Evolutionary conservation across 257 asterid genomes (phyloP), one percentile per base, ranked within the genome.

Genomic region (Fraxinus excelsior): DNA sequence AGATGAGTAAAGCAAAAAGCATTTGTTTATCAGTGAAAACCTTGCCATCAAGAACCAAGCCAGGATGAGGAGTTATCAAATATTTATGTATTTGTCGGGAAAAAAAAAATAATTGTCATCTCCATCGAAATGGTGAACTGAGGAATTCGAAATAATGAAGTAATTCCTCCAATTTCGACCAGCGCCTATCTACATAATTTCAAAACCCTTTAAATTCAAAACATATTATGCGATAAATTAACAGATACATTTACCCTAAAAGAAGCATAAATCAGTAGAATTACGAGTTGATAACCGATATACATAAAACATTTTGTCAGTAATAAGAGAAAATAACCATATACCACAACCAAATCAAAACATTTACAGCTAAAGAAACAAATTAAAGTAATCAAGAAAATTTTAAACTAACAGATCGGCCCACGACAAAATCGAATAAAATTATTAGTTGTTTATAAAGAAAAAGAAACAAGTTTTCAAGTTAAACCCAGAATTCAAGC

Each of bases 351-450:
- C 74, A 35, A 76, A 77, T 76, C 2, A 53, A 70, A 18, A 28
- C 66, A 51, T 28, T 11, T 73, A 66, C 49, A 42, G 16, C 49
- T 12, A 42, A 11, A 42, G 44, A 68, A 78, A 79, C 37, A 70
- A 35, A 8, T 7, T 7, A 37, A 8, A 67, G 64, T 72, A 72
- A 56, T 40, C 62, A 70, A 65, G 62, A 46, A 73, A 35, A 65
- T 76, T 34, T 49, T 64, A 71, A 71, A 77, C 66, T 79, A 68
- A 76, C 76, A 78, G 83, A 85, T 68, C 85, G 78, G 78, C 65
- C 65, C 76, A 42, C 31, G 32, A 71, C 31, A 46, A 84, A 71
- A 53, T 69, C 14, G n/a, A 26, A 31, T 1, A 56, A 40, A 75
- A 73, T 44, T 70, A 51, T 5, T 42, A 14, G 68, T 71, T 10